Evolutionary conservation across 495 filamentous ascomycete species (phyloP), one percentile per base, ranked within the genome.

Genomic region (Chaetomium cochliodes): DNA sequence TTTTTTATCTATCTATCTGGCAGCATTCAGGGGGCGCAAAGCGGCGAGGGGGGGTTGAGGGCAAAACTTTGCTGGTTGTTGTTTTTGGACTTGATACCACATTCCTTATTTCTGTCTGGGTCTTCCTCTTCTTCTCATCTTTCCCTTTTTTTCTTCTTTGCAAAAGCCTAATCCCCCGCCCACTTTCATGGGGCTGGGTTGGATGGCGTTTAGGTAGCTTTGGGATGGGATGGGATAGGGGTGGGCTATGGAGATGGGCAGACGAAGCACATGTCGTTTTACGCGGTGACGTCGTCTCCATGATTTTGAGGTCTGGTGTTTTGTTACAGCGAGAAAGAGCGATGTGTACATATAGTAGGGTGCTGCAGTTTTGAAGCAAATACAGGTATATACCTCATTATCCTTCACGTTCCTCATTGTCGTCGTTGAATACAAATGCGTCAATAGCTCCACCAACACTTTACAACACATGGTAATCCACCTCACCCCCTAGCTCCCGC

Each of bases 11-110:
- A 20, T 44, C 9, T 16, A 57, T 57, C 37, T 28, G 23, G 23
- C 22, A 42, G 50, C 50, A 62, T 61, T 12, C 0, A 30, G 39
- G 49, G 47, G 47, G 46, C 41, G 46, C 22, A 50, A 23, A 23
- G 46, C 18, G 20, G 18, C 46, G 11, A 44, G 41, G 58, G 44
- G 25, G 16, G 23, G 30, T 13, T 15, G 26, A n/a, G n/a, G n/a
- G n/a, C 51, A 47, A 49, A 30, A 37, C 3, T 22, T 58, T 25
- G 30, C 4, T 28, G 46, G 46, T 28, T 41, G 55, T 60, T 46
- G 39, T 47, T 49, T 20, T 57, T 49, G 7, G 46, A n/a, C 16
- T 47, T 63, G 61, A 63, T 63, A 63, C 61, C 61, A 63, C 52
- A 37, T 63, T 57, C 61, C 41, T 56, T 63, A 30, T 62, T 23